These are phyloP conservation scores for Kluyveromyces sp. DNA, from an alignment of 1,139 yeast genomes.

Conservation along the genomic window DNA sequence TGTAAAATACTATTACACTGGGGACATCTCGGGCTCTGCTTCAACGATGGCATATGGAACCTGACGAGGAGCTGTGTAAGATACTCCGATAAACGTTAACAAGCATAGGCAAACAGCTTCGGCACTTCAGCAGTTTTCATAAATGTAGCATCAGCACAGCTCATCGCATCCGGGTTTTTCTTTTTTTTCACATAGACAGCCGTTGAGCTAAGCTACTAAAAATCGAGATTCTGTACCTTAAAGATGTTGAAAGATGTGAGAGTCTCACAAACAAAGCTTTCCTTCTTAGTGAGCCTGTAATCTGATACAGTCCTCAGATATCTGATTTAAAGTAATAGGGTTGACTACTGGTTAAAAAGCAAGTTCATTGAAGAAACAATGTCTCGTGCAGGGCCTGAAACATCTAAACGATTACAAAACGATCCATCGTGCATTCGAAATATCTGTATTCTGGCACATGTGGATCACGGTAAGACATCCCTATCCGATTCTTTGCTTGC, in stretches of 20 bases:
- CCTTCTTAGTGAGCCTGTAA: too few species aligned
- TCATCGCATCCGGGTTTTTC: constrained; percentile 3
- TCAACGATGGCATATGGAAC: not conserved
- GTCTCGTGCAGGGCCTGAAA: constrained; percentile 48
- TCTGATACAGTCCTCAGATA: too few species aligned
- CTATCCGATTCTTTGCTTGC: constrained; percentile 88
- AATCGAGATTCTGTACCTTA: not conserved
- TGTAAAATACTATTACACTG: constrained; percentile 27
- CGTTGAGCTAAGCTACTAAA: not conserved
- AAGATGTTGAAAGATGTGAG: not conserved
- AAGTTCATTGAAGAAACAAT: constrained; percentile 11
- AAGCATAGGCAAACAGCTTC: too few species aligned
- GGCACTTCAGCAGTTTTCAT: too few species aligned
- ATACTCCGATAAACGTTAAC: too few species aligned
- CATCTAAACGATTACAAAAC: constrained; percentile 58
- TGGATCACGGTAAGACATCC: constrained; percentile 97
- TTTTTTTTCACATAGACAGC: not conserved
- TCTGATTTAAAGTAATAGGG: not conserved
- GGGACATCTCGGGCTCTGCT: constrained; percentile 23
- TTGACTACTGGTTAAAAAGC: not conserved
- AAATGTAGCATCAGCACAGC: too few species aligned
- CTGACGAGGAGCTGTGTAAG: too few species aligned
- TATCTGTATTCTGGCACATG: constrained; percentile 94
- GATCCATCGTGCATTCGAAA: constrained; percentile 70
- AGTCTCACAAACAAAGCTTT: not conserved